These are phyloP conservation scores for Tricholoma sp. DNA, from an alignment of 768 basidiomycete species.

Conservation along the genomic window DNA sequence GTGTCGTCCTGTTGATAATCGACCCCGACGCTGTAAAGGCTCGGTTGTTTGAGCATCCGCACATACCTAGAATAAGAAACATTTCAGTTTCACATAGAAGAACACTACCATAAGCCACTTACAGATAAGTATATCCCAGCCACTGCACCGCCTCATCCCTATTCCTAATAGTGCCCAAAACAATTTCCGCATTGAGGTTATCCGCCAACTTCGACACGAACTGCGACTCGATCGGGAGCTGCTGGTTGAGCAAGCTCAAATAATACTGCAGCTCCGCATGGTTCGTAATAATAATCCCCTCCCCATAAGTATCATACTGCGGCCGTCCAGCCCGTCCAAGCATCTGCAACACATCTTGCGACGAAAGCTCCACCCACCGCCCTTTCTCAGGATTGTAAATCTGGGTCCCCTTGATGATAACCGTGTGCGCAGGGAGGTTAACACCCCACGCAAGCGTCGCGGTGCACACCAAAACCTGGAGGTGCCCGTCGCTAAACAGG, in stretches of 20 bases:
- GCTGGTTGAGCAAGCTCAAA: conserved; percentile 90
- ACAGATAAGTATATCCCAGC: conserved; percentile 94
- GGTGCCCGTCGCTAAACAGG: conserved; percentile 84
- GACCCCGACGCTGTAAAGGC: conserved; percentile 79
- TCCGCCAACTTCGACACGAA: conserved; percentile 90
- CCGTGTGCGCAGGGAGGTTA: conserved; percentile 94
- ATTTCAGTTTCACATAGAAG: too few relatives aligned
- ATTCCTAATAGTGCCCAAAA: conserved; percentile 90
- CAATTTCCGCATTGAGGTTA: conserved; percentile 96
- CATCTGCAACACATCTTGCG: conserved; percentile 98
- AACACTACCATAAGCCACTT: conserved; percentile 26
- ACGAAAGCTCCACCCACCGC: conserved; percentile 91
- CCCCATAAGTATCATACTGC: conserved; percentile 95
- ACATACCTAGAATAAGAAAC: conserved; percentile 66
- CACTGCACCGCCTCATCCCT: conserved; percentile 97
- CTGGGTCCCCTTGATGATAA: conserved; percentile 99
- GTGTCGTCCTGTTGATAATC: conserved; percentile 89
- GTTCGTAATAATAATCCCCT: conserved; percentile 98
- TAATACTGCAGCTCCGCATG: conserved; percentile 97
- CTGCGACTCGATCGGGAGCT: conserved; percentile 95
- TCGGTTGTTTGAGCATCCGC: conserved; percentile 88
- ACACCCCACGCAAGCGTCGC: conserved; percentile 99
- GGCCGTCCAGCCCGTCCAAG: conserved; percentile 96
- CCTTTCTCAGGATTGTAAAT: conserved; percentile 99
- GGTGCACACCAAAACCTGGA: conserved; percentile 94